Percentiles rank a stretch among this genome's conserved stretches.
Conservation (phyloP, 1,284 basidiomycete species). For the Ganoderma lucidum region DNA sequence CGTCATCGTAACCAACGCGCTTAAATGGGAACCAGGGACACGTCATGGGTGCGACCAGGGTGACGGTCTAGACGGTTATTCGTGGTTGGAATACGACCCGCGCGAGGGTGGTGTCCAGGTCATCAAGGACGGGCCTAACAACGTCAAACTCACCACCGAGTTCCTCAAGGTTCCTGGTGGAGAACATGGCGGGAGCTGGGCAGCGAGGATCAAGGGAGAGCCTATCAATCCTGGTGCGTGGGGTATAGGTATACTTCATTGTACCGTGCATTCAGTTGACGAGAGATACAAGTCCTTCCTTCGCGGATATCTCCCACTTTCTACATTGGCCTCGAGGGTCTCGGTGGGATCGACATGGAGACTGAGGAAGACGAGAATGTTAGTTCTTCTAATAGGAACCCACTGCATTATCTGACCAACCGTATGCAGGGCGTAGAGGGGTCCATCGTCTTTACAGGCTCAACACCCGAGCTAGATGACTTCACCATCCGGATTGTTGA, state of each 20-base stretch:
- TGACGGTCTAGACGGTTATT: slow-evolving; percentile 83
- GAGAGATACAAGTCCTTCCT: slow-evolving; percentile 49
- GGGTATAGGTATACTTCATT: neutral
- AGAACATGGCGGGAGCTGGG: slow-evolving; percentile 89
- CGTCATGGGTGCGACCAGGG: slow-evolving; percentile 93
- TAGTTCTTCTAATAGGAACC: slow-evolving; percentile 28
- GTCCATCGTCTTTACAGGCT: slow-evolving; percentile 73
- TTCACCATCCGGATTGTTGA: slow-evolving; percentile 87
- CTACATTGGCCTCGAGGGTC: slow-evolving; percentile 87
- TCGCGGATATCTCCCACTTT: slow-evolving; percentile 82
- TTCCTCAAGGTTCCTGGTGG: slow-evolving; percentile 86
- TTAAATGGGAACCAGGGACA: slow-evolving; percentile 55
- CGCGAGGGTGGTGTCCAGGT: slow-evolving; percentile 87
- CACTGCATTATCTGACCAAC: slow-evolving; percentile 9
- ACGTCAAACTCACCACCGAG: slow-evolving; percentile 86
- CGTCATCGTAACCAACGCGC: slow-evolving; percentile 20
- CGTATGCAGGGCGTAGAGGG: slow-evolving; percentile 72
- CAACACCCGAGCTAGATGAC: slow-evolving; percentile 80
- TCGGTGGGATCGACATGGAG: slow-evolving; percentile 84
- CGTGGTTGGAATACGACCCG: slow-evolving; percentile 89
- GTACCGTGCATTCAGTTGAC: neutral
- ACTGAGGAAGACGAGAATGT: slow-evolving; percentile 80
- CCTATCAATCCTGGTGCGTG: slow-evolving; percentile 73
- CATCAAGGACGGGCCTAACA: slow-evolving; percentile 83
- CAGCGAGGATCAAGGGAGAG: slow-evolving; percentile 84